phyloP scores from a whole-genome alignment of 2,329 filamentous ascomycete genomes.

The Knufia fluminis region DNA sequence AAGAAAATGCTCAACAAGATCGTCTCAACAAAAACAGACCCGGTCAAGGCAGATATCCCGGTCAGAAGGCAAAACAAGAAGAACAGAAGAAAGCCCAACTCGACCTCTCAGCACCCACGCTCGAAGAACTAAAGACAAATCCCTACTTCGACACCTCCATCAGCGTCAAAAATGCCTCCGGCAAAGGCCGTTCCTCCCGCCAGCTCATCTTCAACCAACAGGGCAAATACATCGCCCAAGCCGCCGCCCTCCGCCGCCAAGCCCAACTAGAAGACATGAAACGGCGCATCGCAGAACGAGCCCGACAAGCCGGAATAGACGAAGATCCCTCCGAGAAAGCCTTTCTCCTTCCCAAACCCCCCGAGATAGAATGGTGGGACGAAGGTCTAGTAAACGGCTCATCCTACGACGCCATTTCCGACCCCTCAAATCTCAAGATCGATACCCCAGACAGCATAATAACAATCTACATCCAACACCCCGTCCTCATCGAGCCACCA shows the following conservation, averaged over 20 bases:
- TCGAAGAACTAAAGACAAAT: conserved; percentile 56
- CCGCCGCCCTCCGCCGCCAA: conserved; percentile 77
- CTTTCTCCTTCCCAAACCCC: conserved; percentile 73
- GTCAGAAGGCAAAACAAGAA: conserved; percentile 28
- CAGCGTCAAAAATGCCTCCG: conserved; percentile 47
- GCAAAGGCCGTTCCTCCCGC: conserved; percentile 59
- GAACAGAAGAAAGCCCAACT: conserved; percentile 41
- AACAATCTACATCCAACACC: conserved; percentile 85
- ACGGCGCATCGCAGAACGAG: conserved; percentile 77
- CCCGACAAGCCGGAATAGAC: conserved; percentile 84
- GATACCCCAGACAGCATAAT: conserved; percentile 74
- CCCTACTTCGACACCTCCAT: conserved; percentile 72
- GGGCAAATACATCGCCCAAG: conserved; percentile 94
- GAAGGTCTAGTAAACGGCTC: conserved; percentile 70
- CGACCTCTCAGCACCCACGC: conserved; percentile 48
- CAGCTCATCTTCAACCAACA: conserved; percentile 86
- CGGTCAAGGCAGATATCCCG: conserved; percentile 3
- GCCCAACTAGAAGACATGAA: conserved; percentile 90
- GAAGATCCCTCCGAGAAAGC: conserved; percentile 85
- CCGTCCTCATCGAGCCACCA: conserved; percentile 79
- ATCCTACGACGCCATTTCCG: conserved; percentile 62
- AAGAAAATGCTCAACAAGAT: conserved; percentile 39
- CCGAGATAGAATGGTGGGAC: conserved; percentile 95
- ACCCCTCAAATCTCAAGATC: conserved; percentile 60
- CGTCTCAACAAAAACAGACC: conserved; percentile 31